These are phyloP conservation scores for Tolypocladium capitatum DNA, from an alignment of 2,329 filamentous ascomycete genomes.

Conservation along the genomic window DNA sequence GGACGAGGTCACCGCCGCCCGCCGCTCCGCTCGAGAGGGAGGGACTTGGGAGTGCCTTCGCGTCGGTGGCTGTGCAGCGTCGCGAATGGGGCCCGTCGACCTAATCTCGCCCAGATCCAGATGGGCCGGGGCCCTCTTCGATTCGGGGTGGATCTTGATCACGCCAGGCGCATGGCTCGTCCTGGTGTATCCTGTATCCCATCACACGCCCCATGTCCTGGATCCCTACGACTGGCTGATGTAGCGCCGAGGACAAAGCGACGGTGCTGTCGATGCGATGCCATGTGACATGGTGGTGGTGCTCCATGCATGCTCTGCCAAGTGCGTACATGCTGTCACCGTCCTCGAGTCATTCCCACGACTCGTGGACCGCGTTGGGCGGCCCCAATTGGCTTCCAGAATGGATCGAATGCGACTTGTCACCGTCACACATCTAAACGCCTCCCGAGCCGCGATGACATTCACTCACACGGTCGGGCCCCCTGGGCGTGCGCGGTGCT, in stretches of 20 bases:
- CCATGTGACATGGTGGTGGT: not conserved
- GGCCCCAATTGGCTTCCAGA: not conserved
- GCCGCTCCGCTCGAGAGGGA: no score
- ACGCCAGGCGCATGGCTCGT: conserved; percentile 5
- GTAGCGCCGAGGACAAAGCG: not conserved
- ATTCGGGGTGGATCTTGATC: conserved; percentile 8
- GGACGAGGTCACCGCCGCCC: no score
- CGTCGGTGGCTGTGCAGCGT: no score
- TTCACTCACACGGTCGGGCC: not conserved
- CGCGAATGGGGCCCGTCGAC: conserved; percentile 4
- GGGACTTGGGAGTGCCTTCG: no score
- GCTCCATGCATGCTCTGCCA: not conserved
- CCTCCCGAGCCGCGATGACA: not conserved
- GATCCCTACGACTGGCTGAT: not conserved
- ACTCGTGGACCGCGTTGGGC: not conserved
- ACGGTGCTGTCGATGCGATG: not conserved
- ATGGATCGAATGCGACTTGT: not conserved
- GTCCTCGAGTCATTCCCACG: not conserved
- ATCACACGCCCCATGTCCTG: not conserved
- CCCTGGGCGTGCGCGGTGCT: not conserved
- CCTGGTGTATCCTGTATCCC: not conserved
- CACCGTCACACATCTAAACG: not conserved
- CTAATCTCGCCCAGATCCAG: conserved; percentile 10
- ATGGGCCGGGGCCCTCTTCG: conserved; percentile 5
- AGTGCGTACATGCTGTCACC: not conserved